Base-by-base conservation (phyloP, 2,329 filamentous ascomycete species). In the Biscogniauxia mediterranea region DNA sequence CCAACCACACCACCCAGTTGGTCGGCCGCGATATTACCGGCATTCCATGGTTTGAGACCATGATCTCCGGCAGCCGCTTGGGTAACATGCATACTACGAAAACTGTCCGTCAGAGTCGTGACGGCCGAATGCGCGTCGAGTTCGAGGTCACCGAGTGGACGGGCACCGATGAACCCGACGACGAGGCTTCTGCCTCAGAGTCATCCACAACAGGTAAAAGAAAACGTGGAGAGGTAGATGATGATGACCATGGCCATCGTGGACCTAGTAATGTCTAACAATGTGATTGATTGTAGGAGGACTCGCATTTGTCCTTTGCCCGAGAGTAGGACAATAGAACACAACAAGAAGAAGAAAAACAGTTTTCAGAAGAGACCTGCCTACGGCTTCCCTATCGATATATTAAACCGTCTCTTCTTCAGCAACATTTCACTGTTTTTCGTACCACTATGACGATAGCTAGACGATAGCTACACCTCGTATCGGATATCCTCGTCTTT, bases 121-220 rank as follows among this genome's bases (percentile, higher is more conserved):
- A 91, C 71, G 89, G 89, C 17, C 81, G 79, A 26, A 84, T 87
- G 46, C 85, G 80, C 52, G 83, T 95, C 11, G 89, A 95, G 71
- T 96, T 92, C 91, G 92, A 96, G 76, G 83, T 97, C 65, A 82
- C 89, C 49, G 93, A 97, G 76, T 93, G 85, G 81, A 83, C 80
- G 54, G 82, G 80, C 57, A 80, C 78, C 8, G 78, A 77, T 15
- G 71, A 70, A 17, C 68, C 68, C 4, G 71, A 69, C 58, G 72
- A 67, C 25, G 73, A 73, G 51, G 71, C 77, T 52, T 69, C 76
- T 6, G 74, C 77, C 52, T 69, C 76, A 11, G 76, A 79, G 51
- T 66, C 72, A 32, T 69, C 74, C 13, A 73, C 73, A 57, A 75
- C 77, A 19, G 77, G 75, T 55, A 87, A 88, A 76, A 79, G 85